A percentile compares a stretch with the other conserved stretches of the same genome.
Evolutionary conservation across 768 basidiomycete genomes (phyloP).

Genomic region (Trametes maxima): DNA sequence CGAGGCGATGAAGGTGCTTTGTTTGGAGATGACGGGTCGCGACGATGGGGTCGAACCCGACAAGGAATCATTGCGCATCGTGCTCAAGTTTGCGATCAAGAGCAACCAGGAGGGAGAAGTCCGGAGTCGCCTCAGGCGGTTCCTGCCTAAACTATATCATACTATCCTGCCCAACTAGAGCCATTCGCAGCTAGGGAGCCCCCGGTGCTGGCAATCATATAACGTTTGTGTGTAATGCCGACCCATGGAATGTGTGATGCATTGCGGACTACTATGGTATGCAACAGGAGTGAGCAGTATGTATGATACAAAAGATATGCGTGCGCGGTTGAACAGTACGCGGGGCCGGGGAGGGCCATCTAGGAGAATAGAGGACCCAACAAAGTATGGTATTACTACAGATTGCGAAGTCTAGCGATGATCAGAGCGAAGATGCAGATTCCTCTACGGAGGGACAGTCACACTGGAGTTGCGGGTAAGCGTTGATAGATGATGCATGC

Average conservation of each 20-base stretch:
- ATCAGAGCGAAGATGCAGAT: conserved; percentile 43
- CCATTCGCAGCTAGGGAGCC: conserved; percentile 10
- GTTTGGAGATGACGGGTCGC: conserved; percentile 60
- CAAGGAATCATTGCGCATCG: conserved; percentile 49
- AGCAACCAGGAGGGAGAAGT: conserved; percentile 47
- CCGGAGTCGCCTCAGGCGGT: conserved; percentile 45
- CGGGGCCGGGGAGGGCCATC: conserved; percentile 39
- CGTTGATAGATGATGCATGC: neutral
- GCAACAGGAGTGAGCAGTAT: conserved; percentile 11
- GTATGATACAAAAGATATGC: conserved; percentile 33
- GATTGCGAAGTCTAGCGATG: conserved; percentile 22
- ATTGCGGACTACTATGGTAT: conserved; percentile 24
- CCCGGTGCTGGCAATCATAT: neutral
- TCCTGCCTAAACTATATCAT: conserved; percentile 42
- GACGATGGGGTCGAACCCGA: conserved; percentile 48
- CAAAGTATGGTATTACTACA: conserved; percentile 22
- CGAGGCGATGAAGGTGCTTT: conserved; percentile 66
- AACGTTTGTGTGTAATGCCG: neutral
- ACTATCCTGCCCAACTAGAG: neutral
- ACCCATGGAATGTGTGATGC: conserved; percentile 26
- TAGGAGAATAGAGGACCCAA: conserved; percentile 46
- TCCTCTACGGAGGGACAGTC: conserved; percentile 89
- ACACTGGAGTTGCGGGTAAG: conserved; percentile 50
- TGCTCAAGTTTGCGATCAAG: conserved; percentile 56
- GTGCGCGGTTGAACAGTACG: conserved; percentile 72